These are phyloP conservation scores for Scheffersomyces illinoinensis DNA, from an alignment of 1,139 yeast species.

Conservation along the genomic window DNA sequence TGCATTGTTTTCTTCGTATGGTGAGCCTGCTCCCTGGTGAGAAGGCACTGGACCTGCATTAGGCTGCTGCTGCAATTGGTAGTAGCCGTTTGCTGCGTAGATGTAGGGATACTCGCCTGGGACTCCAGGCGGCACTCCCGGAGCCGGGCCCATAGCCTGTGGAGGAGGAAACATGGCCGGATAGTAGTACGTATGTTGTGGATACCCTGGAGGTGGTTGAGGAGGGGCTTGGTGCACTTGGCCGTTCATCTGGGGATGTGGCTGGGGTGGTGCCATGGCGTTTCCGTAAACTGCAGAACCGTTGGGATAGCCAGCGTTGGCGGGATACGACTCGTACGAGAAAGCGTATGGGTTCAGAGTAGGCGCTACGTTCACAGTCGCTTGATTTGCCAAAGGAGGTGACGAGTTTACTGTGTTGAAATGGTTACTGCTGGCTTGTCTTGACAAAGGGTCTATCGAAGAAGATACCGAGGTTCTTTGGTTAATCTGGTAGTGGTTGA, in stretches of 20 bases:
- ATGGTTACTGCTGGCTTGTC: background rate
- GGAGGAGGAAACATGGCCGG: slow-evolving; percentile 7
- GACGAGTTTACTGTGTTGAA: slow-evolving; percentile 3
- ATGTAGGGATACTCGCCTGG: slow-evolving; percentile 5
- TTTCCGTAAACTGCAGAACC: background rate
- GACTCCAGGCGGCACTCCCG: slow-evolving; percentile 4
- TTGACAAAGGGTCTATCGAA: slow-evolving; percentile 1
- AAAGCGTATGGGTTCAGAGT: background rate
- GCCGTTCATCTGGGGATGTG: slow-evolving; percentile 5
- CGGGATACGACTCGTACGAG: background rate
- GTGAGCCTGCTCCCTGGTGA: slow-evolving; percentile 3
- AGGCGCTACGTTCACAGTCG: background rate
- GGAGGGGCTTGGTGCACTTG: slow-evolving; percentile 3
- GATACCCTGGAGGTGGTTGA: slow-evolving; percentile 2
- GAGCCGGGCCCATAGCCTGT: slow-evolving; percentile 5
- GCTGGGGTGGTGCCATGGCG: slow-evolving; percentile 7
- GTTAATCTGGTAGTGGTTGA: slow-evolving; percentile 8
- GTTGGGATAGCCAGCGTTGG: background rate
- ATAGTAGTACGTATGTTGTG: slow-evolving; percentile 4
- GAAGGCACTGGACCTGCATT: slow-evolving; percentile 4
- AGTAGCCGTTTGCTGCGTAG: slow-evolving; percentile 8
- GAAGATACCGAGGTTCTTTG: slow-evolving; percentile 7
- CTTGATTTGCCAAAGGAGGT: background rate
- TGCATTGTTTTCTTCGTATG: slow-evolving; percentile 33
- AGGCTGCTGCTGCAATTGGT: slow-evolving; percentile 5